Conservation (phyloP, 257 asterid genomes). For the Apocynum venetum region DNA sequence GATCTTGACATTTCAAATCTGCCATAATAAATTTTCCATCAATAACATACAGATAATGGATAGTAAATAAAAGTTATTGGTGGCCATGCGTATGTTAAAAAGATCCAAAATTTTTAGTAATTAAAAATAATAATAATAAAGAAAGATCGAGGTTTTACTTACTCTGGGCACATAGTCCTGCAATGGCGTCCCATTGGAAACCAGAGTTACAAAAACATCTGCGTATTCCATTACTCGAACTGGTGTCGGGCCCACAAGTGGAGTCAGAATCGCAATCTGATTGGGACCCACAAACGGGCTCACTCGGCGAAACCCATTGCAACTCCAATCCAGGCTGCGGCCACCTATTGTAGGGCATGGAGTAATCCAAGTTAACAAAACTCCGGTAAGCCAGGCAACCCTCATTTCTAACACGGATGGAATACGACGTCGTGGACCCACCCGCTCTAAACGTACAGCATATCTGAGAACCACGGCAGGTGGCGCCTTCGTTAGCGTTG, state of each 20-base stretch:
- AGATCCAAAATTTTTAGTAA: no score
- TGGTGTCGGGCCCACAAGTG: conserved; percentile 51
- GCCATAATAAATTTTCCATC: conserved; percentile 14
- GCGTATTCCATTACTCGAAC: conserved; percentile 24
- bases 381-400: conserved; percentile 84
- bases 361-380: conserved; percentile 60
- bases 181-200: conserved; percentile 62
- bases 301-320: conserved; percentile 69
- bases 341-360: conserved; percentile 57
- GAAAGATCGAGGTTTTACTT: background rate
- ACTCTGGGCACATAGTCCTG: conserved; percentile 59
- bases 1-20: conserved; percentile 52
- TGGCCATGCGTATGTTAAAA: no score
- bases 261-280: conserved; percentile 68
- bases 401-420: conserved; percentile 40
- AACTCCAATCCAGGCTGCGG: conserved; percentile 72
- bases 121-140: no score
- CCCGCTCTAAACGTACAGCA: conserved; percentile 80
- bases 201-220: conserved; percentile 70
- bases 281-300: conserved; percentile 51
- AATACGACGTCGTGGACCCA: conserved; percentile 63
- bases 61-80: no score
- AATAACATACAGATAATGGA: background rate
- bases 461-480: conserved; percentile 23
- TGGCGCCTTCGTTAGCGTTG: conserved; percentile 24